phyloP scores from a whole-genome alignment of 805 yeast genomes.

The Suhomyces xylopsoci region DNA sequence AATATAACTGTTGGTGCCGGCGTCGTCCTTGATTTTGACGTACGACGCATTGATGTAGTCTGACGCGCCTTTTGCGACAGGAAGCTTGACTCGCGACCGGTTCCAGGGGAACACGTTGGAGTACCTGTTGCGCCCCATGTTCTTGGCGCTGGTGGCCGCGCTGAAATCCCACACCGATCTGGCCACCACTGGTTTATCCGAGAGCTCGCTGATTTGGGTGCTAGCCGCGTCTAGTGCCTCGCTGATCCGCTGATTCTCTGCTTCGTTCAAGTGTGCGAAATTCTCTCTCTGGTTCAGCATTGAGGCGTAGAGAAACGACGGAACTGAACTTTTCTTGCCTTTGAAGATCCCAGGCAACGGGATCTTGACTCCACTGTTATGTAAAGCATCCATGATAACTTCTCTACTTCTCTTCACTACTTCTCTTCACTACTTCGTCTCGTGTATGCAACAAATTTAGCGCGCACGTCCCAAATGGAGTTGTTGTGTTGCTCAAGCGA shows the following conservation, averaged over 20 bases:
- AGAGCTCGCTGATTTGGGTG: not conserved
- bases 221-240: constrained; percentile 1
- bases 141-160: constrained; percentile 3
- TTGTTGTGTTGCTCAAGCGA: too few relatives aligned
- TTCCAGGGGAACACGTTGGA: constrained; percentile 43
- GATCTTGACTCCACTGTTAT: not conserved
- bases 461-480: not conserved
- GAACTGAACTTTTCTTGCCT: constrained; percentile 2
- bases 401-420: not conserved
- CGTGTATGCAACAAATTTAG: not conserved
- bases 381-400: not conserved
- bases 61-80: constrained; percentile 11
- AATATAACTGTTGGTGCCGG: constrained; percentile 40
- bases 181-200: not conserved
- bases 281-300: constrained; percentile 9
- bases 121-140: constrained; percentile 29
- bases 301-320: constrained; percentile 9
- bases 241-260: constrained; percentile 7
- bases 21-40: constrained; percentile 10
- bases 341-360: constrained; percentile 1
- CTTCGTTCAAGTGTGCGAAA: constrained; percentile 9
- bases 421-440: too few relatives aligned
- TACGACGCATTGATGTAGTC: constrained; percentile 44
- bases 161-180: constrained; percentile 5
- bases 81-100: constrained; percentile 30